These are phyloP conservation scores for Naganishia friedmannii DNA, from an alignment of 768 basidiomycete species.

Conservation along the genomic window DNA sequence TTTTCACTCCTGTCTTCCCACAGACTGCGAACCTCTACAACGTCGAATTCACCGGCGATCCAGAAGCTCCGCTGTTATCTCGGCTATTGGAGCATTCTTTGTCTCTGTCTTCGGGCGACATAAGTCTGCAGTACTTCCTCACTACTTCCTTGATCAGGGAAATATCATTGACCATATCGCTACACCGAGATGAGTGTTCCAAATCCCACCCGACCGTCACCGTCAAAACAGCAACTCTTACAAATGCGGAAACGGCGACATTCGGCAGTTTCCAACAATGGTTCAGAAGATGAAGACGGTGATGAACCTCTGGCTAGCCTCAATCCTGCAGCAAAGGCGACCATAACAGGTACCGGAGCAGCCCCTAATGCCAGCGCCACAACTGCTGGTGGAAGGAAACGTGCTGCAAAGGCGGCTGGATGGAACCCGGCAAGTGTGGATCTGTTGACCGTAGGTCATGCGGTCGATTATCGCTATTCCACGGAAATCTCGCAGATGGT, in stretches of 20 bases:
- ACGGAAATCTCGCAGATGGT: conserved; percentile 96
- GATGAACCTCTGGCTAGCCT: neutral
- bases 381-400: conserved; percentile 12
- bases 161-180: neutral
- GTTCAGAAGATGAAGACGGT: conserved; percentile 8
- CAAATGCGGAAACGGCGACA: conserved; percentile 11
- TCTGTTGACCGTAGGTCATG: neutral
- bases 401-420: conserved; percentile 19
- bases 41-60: too few relatives aligned
- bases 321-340: neutral
- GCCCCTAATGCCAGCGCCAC: neutral
- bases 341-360: neutral
- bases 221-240: conserved; percentile 14
- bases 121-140: too few relatives aligned
- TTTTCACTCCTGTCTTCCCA: too few relatives aligned
- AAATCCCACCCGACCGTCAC: conserved; percentile 6
- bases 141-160: too few relatives aligned
- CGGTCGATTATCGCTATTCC: conserved; percentile 69
- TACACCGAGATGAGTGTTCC: neutral
- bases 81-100: too few relatives aligned
- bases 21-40: too few relatives aligned
- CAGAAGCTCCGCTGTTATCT: too few relatives aligned
- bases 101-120: too few relatives aligned
- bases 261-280: conserved; percentile 13
- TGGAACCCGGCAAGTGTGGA: conserved; percentile 22